These are phyloP conservation scores for Trichophyton schoenleinii DNA, from an alignment of 2,329 filamentous ascomycete genomes.

Conservation along the genomic window DNA sequence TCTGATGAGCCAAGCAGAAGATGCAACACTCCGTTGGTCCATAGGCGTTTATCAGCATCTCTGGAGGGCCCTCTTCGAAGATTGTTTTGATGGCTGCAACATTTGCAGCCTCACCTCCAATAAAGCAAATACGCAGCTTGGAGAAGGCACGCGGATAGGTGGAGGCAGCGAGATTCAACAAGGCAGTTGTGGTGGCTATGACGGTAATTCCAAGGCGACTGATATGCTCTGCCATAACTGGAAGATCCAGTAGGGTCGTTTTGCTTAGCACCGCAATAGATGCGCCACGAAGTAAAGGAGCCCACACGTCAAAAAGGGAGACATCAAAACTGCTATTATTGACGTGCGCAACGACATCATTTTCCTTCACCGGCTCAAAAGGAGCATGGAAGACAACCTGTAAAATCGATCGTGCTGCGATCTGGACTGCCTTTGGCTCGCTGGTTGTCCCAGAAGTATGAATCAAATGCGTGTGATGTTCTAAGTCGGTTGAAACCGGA, in stretches of 20 bases:
- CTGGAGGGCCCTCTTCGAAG: no score
- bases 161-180: constrained; percentile 13
- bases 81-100: no score
- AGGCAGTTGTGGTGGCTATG: constrained; percentile 13
- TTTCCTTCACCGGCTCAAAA: constrained; percentile 9
- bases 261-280: no score
- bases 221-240: no score
- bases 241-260: no score
- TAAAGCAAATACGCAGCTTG: constrained; percentile 9
- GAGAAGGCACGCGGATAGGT: constrained; percentile 13
- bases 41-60: no score
- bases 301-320: constrained; percentile 19
- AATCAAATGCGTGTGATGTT: no score
- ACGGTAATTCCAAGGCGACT: constrained; percentile 10
- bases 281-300: neutral
- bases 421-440: no score
- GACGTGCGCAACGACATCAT: constrained; percentile 14
- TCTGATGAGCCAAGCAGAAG: no score
- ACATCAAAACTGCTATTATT: constrained; percentile 20
- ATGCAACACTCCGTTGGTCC: no score
- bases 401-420: constrained; percentile 7
- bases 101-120: neutral
- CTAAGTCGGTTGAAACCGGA: no score
- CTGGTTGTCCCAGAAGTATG: no score
- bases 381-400: constrained; percentile 16